Conservation (phyloP, 495 filamentous ascomycete species). For the Geoglossum glabrum region DNA sequence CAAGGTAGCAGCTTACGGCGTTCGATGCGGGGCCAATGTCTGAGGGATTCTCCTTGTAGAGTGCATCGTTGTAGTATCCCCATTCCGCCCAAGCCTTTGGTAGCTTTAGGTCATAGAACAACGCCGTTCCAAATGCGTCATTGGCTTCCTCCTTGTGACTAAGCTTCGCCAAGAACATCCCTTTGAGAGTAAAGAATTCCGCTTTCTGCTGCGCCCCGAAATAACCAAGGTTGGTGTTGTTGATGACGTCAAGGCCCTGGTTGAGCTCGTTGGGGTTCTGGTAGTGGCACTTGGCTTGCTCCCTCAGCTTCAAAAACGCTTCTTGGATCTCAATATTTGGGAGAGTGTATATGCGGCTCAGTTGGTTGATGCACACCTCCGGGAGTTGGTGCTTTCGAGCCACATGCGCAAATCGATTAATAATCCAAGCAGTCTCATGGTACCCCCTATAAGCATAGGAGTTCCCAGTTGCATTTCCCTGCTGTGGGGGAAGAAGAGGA, state of each 20-base stretch:
- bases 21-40: constrained; percentile 67
- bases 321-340: constrained; percentile 99
- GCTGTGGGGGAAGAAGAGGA: constrained; percentile 58
- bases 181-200: constrained; percentile 97
- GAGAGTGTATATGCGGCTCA: constrained; percentile 93
- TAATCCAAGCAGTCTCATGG: constrained; percentile 99
- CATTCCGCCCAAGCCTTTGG: constrained; percentile 99
- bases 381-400: constrained; percentile 91
- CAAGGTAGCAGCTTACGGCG: constrained; percentile 87
- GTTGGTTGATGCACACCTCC: constrained; percentile 89
- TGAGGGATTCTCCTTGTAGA: constrained; percentile 72
- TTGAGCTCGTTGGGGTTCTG: constrained; percentile 82
- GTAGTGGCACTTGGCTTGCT: constrained; percentile 97
- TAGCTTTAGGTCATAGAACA: constrained; percentile 86
- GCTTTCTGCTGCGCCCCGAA: constrained; percentile 92
- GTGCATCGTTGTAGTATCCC: constrained; percentile 91
- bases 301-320: constrained; percentile 88
- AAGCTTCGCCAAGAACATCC: constrained; percentile 96
- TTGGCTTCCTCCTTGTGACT: constrained; percentile 75
- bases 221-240: constrained; percentile 98
- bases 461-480: constrained; percentile 56
- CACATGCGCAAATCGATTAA: constrained; percentile 96
- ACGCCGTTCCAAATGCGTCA: constrained; percentile 77
- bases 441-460: constrained; percentile 94
- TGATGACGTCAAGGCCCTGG: constrained; percentile 90